phyloP scores from a whole-genome alignment of 208 protist genomes.

The Trypanosoma lewisi region DNA sequence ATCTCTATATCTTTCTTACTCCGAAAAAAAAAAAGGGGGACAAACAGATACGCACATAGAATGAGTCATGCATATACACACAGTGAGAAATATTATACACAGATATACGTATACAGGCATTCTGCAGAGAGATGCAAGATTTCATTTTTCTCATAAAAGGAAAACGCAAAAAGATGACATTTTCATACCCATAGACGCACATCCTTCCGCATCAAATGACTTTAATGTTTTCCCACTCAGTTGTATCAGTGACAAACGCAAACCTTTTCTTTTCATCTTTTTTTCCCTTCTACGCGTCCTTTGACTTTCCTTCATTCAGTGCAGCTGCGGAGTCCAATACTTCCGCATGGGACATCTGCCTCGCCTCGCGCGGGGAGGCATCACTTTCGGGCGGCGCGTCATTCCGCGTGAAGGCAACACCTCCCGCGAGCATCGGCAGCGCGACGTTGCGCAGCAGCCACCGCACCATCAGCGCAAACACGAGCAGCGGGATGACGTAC shows the following conservation, averaged over 20 bases:
- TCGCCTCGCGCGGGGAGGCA: slow-evolving; percentile 2
- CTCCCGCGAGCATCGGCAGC: slow-evolving; percentile 40
- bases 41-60: too few species aligned
- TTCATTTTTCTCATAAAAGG: too few species aligned
- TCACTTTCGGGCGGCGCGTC: background rate
- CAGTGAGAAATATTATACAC: too few species aligned
- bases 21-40: too few species aligned
- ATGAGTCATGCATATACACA: too few species aligned
- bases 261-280: background rate
- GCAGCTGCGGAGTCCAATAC: background rate
- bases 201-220: background rate
- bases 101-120: too few species aligned
- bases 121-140: too few species aligned
- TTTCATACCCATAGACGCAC: background rate
- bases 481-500: slow-evolving; percentile 50
- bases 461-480: slow-evolving; percentile 48
- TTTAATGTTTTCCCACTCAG: background rate
- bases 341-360: background rate
- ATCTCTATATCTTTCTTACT: too few species aligned
- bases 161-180: background rate
- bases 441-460: slow-evolving; percentile 45
- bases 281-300: background rate
- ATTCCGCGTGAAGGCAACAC: slow-evolving; percentile 26
- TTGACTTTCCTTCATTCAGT: background rate
- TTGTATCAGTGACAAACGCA: background rate